Conservation (phyloP, 2,329 filamentous ascomycete genomes). For the Mollisia scopiformis region DNA sequence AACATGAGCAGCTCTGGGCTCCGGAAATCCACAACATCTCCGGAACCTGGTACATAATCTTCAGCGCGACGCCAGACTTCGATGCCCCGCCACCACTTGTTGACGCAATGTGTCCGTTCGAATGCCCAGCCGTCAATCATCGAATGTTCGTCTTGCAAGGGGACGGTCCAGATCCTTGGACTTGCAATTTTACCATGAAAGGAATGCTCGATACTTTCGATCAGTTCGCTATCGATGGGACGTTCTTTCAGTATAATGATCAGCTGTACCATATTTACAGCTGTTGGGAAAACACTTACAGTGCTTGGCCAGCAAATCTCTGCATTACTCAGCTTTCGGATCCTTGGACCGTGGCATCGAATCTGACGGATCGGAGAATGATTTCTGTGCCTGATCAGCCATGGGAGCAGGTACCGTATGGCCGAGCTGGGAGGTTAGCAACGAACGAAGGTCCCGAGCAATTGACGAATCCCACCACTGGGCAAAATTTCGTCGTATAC, state of each 20-base stretch:
- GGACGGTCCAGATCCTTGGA: constrained; percentile 1
- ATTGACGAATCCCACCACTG: background rate
- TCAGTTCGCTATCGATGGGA: constrained; percentile 1
- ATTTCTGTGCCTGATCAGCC: background rate
- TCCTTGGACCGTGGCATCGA: background rate
- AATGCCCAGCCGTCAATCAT: background rate
- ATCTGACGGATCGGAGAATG: constrained; percentile 2
- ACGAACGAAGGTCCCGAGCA: background rate
- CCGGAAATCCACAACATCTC: constrained; percentile 2
- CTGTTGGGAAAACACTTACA: constrained; percentile 1
- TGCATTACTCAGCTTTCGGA: background rate
- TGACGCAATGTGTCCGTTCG: constrained; percentile 4
- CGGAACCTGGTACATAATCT: background rate
- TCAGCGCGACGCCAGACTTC: background rate
- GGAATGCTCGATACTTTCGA: constrained; percentile 3
- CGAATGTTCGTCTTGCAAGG: constrained; percentile 5
- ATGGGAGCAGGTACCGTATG: constrained; percentile 3
- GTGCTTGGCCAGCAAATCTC: constrained; percentile 4
- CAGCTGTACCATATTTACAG: constrained; percentile 7
- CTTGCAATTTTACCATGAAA: background rate
- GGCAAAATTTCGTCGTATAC: background rate
- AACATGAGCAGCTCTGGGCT: background rate
- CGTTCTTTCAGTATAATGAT: background rate
- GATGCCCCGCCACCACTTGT: background rate
- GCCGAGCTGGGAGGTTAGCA: background rate